Evolutionary conservation across 1,139 yeast genomes (phyloP).

Genomic region (Yamadazyma buinensis): DNA sequence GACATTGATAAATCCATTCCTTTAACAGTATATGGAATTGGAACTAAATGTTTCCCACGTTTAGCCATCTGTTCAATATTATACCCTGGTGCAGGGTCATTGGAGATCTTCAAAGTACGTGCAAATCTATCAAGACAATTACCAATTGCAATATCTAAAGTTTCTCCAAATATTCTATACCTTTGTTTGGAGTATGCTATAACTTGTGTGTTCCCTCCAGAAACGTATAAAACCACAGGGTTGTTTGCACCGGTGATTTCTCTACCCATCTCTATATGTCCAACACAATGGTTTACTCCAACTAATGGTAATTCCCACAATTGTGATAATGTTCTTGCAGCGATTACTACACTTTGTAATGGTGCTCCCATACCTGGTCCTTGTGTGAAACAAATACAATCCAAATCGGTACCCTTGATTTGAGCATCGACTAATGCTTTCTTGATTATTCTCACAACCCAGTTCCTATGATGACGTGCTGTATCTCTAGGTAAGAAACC

Average conservation of each 20-base stretch:
- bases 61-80: conserved; percentile 94
- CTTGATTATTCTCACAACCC: conserved; percentile 83
- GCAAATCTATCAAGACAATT: conserved; percentile 96
- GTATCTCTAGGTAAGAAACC: conserved; percentile 96
- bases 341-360: conserved; percentile 84
- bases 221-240: conserved; percentile 93
- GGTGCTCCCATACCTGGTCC: conserved; percentile 99
- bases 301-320: conserved; percentile 82
- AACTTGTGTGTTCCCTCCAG: conserved; percentile 98
- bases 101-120: conserved; percentile 78
- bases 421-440: conserved; percentile 62
- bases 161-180: conserved; percentile 94
- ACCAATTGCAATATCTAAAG: conserved; percentile 95
- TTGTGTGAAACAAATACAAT: conserved; percentile 91
- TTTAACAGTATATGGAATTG: conserved; percentile 90
- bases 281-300: conserved; percentile 96
- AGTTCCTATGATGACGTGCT: conserved; percentile 91
- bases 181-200: conserved; percentile 93
- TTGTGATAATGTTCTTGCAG: conserved; percentile 82
- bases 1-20: conserved; percentile 99
- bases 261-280: conserved; percentile 98
- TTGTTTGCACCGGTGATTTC: conserved; percentile 94
- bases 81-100: conserved; percentile 96
- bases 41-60: conserved; percentile 63
- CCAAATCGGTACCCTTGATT: conserved; percentile 58